phyloP scores from a whole-genome alignment of 1,284 basidiomycete genomes.

The Amylostereum areolatum region DNA sequence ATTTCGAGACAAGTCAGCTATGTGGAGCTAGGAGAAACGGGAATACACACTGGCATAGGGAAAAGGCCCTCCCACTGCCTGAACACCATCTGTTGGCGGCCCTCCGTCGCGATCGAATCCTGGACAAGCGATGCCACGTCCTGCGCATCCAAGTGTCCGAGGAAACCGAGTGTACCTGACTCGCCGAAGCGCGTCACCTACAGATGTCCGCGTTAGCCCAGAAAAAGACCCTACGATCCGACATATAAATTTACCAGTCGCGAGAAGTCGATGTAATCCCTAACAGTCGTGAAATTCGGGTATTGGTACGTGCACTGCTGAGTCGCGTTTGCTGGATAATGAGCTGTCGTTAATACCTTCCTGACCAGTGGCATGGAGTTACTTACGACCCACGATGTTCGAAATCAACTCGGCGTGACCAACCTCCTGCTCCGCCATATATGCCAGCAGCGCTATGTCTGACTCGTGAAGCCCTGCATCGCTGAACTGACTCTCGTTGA shows the following conservation, averaged over 20 bases:
- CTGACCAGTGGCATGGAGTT: no score
- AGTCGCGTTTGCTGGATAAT: no score
- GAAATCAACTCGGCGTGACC: constrained; percentile 45
- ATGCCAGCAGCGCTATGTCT: constrained; percentile 48
- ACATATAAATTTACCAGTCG: constrained; percentile 35
- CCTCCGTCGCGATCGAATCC: constrained; percentile 61
- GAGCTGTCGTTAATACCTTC: no score
- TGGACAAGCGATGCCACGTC: constrained; percentile 49
- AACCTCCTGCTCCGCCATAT: constrained; percentile 56
- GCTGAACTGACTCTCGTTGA: constrained; percentile 51
- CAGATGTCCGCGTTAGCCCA: no score
- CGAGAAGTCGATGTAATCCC: constrained; percentile 58
- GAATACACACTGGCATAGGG: constrained; percentile 46
- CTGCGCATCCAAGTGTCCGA: constrained; percentile 57
- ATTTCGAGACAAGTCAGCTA: constrained; percentile 1
- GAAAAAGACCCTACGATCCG: not conserved
- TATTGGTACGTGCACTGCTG: constrained; percentile 62
- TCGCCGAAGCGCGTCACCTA: constrained; percentile 52
- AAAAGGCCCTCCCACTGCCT: constrained; percentile 59
- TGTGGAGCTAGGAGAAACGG: not conserved
- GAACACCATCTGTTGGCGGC: constrained; percentile 64
- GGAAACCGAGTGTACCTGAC: constrained; percentile 55
- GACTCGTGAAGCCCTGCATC: constrained; percentile 47
- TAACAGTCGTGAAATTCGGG: constrained; percentile 46
- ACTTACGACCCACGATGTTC: constrained; percentile 41